These are phyloP conservation scores for Gliomastix tumulicola DNA, from an alignment of 2,329 filamentous ascomycete genomes.

Conservation along the genomic window DNA sequence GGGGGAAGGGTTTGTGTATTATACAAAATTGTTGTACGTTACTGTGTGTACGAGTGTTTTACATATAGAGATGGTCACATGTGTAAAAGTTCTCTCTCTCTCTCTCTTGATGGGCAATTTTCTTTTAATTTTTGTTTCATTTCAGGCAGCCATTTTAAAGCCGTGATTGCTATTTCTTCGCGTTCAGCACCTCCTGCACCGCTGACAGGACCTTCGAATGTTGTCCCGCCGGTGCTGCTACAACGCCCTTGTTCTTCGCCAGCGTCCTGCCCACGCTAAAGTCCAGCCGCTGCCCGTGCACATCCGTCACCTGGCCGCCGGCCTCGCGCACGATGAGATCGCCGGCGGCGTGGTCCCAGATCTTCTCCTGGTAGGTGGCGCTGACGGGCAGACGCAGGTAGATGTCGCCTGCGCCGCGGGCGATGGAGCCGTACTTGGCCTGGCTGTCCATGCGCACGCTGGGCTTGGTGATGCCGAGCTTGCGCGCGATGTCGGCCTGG, in stretches of 20 bases:
- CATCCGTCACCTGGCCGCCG: constrained; percentile 86
- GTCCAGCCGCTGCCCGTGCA: constrained; percentile 75
- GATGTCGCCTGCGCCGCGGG: constrained; percentile 86
- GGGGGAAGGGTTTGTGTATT: background rate
- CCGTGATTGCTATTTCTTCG: constrained; percentile 15
- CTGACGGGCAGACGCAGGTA: constrained; percentile 85
- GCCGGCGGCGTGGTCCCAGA: constrained; percentile 97
- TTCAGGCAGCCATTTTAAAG: background rate
- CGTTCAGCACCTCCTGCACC: constrained; percentile 69
- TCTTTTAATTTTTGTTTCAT: constrained; percentile 7
- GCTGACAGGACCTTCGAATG: constrained; percentile 72
- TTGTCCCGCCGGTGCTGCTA: constrained; percentile 74
- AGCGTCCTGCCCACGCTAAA: constrained; percentile 84
- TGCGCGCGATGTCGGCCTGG: constrained; percentile 71
- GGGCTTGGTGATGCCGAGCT: constrained; percentile 80
- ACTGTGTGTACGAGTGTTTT: too few relatives aligned
- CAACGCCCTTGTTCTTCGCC: constrained; percentile 84
- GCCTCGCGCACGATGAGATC: constrained; percentile 92
- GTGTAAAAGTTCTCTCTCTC: background rate
- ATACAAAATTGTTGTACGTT: too few relatives aligned
- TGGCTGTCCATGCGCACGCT: constrained; percentile 96
- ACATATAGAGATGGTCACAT: too few relatives aligned
- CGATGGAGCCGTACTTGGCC: constrained; percentile 95
- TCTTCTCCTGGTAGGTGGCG: constrained; percentile 94
- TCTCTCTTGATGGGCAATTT: background rate